Base-by-base conservation (phyloP, 768 basidiomycete genomes). In the Psilocybe azurescens region DNA sequence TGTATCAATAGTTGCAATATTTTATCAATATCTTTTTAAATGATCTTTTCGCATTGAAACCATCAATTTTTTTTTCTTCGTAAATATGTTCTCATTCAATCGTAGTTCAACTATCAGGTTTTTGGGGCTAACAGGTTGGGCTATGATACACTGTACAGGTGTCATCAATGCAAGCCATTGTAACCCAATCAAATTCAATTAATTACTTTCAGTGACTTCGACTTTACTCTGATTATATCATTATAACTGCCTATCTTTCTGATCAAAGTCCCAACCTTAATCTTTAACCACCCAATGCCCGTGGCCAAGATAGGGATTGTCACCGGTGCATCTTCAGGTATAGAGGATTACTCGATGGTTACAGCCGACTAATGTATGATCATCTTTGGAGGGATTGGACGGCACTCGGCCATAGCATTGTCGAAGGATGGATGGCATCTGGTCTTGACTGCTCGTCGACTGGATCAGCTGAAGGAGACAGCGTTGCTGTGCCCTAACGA, bases 361-460 rank as follows among this genome's bases (percentile, higher is more conserved):
- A 24, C 13, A 48, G 1, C 9, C 16, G 48, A 56, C 9, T 44
- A 16, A 56, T 16, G 16, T 5, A 10, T n/a, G 32, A 38, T 18
- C n/a, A 53, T 53, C 46, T 30, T 29, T 29, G 5, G 13, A 81
- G 81, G 81, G 4, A 93, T 95, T 62, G 93, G 93, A 14, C 80
- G 86, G 11, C 77, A 79, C 5, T 82, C 86, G 9, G 88, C 92
- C 1, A 80, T 94, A 61, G 88, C 89, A 1, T 79, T 96, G 9
- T 86, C 89, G 4, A 76, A 79, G 11, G 85, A 86, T 3, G 89
- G 89, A 11, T 94, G 91, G 86, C 82, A 81, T 46, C 76, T 92
- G 51, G 82, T 86, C 5, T 71, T 94, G 18, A 87, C 87, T 9
- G 93, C 87, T 14, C 78, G 92, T 16, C 77, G 91, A 36, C 70